Percentiles rank a stretch among this genome's conserved stretches.
These are phyloP conservation scores for Fonsecaea pugnacius DNA, from an alignment of 2,329 filamentous ascomycete species.

Conservation along the genomic window DNA sequence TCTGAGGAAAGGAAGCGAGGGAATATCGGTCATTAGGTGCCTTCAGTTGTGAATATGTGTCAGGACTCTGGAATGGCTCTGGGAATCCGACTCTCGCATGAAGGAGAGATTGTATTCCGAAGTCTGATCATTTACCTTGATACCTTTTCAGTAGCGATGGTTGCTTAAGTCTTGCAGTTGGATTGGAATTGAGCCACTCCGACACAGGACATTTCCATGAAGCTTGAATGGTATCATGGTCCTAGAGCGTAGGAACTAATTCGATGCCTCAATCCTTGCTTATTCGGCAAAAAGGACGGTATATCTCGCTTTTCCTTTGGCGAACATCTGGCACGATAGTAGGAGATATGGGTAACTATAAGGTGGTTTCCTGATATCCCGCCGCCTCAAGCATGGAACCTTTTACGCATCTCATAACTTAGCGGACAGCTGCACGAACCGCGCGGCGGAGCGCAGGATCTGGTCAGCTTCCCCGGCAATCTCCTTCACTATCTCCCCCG, in stretches of 20 bases:
- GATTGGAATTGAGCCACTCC: background rate
- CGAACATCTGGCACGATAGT: too few relatives aligned
- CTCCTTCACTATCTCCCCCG: conserved; percentile 74
- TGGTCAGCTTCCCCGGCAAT: conserved; percentile 70
- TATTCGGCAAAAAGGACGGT: too few relatives aligned
- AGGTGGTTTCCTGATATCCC: too few relatives aligned
- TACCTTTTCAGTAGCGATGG: too few relatives aligned
- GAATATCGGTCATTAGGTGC: background rate
- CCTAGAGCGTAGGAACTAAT: background rate
- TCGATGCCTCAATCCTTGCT: too few relatives aligned
- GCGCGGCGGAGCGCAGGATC: conserved; percentile 9
- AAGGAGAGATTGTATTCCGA: background rate
- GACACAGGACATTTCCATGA: background rate
- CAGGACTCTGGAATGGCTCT: background rate
- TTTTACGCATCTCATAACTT: conserved; percentile 7
- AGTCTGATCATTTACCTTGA: background rate
- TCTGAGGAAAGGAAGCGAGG: background rate
- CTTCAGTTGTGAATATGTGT: background rate
- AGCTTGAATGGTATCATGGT: background rate
- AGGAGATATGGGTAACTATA: too few relatives aligned
- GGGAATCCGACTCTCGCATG: background rate
- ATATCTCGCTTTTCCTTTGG: too few relatives aligned
- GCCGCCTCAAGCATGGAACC: background rate
- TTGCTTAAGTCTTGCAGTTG: background rate
- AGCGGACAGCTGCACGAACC: background rate